A percentile compares a stretch with the other conserved stretches of the same genome.
These are phyloP conservation scores for Kurtzmaniella natalensis DNA, from an alignment of 1,139 yeast genomes.

Conservation along the genomic window DNA sequence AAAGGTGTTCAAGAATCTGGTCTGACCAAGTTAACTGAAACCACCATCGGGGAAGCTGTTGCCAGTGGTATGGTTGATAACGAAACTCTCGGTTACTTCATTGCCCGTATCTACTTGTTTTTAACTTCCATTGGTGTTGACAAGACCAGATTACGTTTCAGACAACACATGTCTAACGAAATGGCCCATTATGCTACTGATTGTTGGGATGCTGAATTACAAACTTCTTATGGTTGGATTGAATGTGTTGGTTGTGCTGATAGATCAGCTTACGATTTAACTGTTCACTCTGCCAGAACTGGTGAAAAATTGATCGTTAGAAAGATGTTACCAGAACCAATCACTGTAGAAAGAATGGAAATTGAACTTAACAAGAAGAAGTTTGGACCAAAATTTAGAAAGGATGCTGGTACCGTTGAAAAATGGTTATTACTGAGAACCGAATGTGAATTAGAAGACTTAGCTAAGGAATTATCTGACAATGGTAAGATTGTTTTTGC, in stretches of 20 bases:
- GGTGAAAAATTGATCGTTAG: constrained; percentile 93
- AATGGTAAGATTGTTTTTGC: constrained; percentile 63
- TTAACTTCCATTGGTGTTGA: constrained; percentile 89
- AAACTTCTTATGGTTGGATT: constrained; percentile 97
- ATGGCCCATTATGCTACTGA: constrained; percentile 99
- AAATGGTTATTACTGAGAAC: constrained; percentile 71
- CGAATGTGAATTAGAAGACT: constrained; percentile 79
- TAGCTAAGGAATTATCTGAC: constrained; percentile 61
- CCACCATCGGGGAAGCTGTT: constrained; percentile 89
- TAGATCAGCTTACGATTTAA: constrained; percentile 95
- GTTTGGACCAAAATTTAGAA: constrained; percentile 96
- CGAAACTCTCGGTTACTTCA: constrained; percentile 93
- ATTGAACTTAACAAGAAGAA: constrained; percentile 87
- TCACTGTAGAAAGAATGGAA: constrained; percentile 77
- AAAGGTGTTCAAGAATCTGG: constrained; percentile 86
- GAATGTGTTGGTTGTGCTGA: constrained; percentile 99
- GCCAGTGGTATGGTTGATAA: constrained; percentile 84
- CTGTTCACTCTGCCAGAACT: constrained; percentile 93
- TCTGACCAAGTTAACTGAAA: constrained; percentile 58
- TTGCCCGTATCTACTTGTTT: constrained; percentile 87
- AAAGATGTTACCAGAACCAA: constrained; percentile 80
- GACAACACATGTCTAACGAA: constrained; percentile 98
- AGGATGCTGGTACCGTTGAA: constrained; percentile 92
- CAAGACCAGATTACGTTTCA: constrained; percentile 77
- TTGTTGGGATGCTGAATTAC: constrained; percentile 99